Evolutionary conservation across 768 basidiomycete genomes (phyloP), one percentile per base, ranked within the genome.

Genomic region (Boletellus ananiceps): DNA sequence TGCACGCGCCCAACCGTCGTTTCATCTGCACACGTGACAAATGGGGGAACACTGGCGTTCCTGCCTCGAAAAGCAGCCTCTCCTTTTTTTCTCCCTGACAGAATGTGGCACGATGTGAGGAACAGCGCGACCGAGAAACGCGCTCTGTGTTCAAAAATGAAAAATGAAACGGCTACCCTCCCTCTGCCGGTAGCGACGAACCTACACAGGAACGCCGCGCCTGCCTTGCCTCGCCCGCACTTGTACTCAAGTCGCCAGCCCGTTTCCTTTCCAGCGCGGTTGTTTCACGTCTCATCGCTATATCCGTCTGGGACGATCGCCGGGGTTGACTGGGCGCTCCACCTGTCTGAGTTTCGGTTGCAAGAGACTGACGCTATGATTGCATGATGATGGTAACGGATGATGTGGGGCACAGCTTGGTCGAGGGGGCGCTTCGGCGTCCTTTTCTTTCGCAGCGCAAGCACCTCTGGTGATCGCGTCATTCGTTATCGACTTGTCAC

Each of bases 341-440:
- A 11, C 29, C 11, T 11, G 29, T 29, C 11, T 11, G 29, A 7
- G 29, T 8, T 36, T 25, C 37, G 32, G 11, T 47, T 16, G 14
- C 16, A 18, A 32, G 23, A 40, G 39, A 16, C 33, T 47, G 40
- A 41, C 40, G 47, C 39, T 23, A 47, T 47, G 34, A 47, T 40
- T 39, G 34, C 16, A 12, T n/a, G 29, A 29, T 29, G 8, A 29
- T 29, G 8, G 29, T 29, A 3, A 19, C 19, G 19, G 19, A 19
- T 19, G 29, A 29, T 29, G 29, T 29, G 29, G 29, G 23, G 15
- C 40, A 47, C 47, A 47, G 47, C 47, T 35, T 47, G 21, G 12
- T 23, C 33, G 16, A 16, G 34, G 14, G 15, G 34, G 32, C 32
- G 23, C 38, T 40, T 47, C 38, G 46, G 47, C 47, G 47, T 18